Base-by-base conservation (phyloP, 768 basidiomycete species). In the Pleurotus pulmonarius region DNA sequence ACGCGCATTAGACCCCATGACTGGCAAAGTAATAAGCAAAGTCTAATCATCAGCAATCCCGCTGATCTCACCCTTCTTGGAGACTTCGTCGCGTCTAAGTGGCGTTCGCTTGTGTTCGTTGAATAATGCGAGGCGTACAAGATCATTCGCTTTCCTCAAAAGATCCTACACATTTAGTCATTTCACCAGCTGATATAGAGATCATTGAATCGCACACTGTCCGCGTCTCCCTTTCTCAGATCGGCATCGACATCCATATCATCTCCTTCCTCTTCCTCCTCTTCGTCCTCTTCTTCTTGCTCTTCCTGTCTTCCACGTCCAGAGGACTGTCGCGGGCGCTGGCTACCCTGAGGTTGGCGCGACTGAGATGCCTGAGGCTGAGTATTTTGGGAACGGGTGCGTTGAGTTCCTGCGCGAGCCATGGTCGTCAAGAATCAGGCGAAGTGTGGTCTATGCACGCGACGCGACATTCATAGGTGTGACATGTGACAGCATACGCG, bases 121-220 rank as follows among this genome's bases (percentile, higher is more conserved):
- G 68, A 94, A 95, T 41, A 98, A 74, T 2, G 92, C 91, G 20
- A 92, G 77, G 15, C 93, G 82, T 8, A 89, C 90, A 29, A 96
- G 78, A 49, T 86, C 83, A 48, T 80, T 76, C 0, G 88, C 88
- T 67, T 83, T 85, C 49, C 82, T 78, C n/a, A 76, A 72, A 20
- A 85, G 63, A 16, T 87, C 83, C 91, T 94, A 46, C 22, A 22
- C 39, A 26, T 18, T 29, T 22, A 7, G 24, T 3, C 7, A 26
- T 22, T 13, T 37, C 15, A 40, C 43, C 25, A 26, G 54, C 3
- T 9, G 18, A 7, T 48, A 40, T 26, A 43, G 22, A 43, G 46
- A 16, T 18, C 4, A 24, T 5, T 2, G 16, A n/a, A 15, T 5
- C 5, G 44, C 13, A 61, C 56, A 49, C 65, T 63, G 5, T 61